phyloP scores from a whole-genome alignment of 306 rosid species.

The Albizia julibrissin region DNA sequence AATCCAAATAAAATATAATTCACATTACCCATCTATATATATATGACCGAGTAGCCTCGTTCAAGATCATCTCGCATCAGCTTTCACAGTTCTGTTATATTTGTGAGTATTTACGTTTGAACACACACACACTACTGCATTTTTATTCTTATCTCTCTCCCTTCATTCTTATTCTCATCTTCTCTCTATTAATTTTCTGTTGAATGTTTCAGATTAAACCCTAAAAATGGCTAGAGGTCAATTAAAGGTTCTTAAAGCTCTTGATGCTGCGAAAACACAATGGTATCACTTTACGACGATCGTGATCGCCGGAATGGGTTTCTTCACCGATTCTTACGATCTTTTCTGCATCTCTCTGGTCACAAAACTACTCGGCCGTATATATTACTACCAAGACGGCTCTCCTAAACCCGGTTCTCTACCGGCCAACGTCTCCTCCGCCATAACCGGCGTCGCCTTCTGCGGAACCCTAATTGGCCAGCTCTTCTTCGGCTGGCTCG shows the following conservation, averaged over 20 bases:
- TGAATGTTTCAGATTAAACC: not conserved
- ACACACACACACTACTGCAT: no score
- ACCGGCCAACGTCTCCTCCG: not conserved
- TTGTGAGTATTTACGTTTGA: no score
- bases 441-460: conserved; percentile 8
- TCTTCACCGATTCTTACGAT: conserved; percentile 4
- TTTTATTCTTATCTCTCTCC: not conserved
- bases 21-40: no score
- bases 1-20: no score
- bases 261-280: not conserved
- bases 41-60: no score
- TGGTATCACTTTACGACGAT: not conserved
- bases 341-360: not conserved
- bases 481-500: conserved; percentile 5
- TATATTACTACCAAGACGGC: not conserved
- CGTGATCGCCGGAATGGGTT: not conserved
- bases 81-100: no score
- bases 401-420: not conserved
- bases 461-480: not conserved
- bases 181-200: not conserved
- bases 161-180: not conserved
- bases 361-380: not conserved
- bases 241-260: not conserved
- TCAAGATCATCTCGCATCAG: no score
- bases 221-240: not conserved